Evolutionary conservation across 1,284 basidiomycete species (phyloP).

Genomic region (Tetrapyrgos nigripes): DNA sequence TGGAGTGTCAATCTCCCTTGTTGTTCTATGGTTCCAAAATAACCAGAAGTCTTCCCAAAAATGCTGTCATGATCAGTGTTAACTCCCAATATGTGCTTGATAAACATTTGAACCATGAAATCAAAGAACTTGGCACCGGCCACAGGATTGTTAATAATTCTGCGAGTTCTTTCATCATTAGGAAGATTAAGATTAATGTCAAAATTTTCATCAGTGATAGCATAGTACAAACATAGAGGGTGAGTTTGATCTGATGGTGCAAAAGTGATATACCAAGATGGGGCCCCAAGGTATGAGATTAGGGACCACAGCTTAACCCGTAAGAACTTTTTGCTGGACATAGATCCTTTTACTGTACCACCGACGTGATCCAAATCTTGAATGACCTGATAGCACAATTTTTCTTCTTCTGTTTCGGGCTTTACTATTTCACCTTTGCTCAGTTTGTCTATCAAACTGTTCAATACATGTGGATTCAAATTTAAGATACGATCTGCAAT

Average conservation of each 20-base stretch:
- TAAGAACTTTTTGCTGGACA: conserved; percentile 40
- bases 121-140: conserved; percentile 22
- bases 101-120: conserved; percentile 12
- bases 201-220: conserved; percentile 20
- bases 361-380: conserved; percentile 40
- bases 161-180: not conserved
- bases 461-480: conserved; percentile 20
- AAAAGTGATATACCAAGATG: conserved; percentile 35
- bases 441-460: conserved; percentile 28
- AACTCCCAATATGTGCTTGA: conserved; percentile 14
- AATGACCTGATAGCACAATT: conserved; percentile 39
- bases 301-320: conserved; percentile 44
- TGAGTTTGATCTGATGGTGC: conserved; percentile 29
- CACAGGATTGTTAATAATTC: conserved; percentile 23
- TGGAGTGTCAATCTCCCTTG: conserved; percentile 40
- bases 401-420: conserved; percentile 36
- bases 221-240: conserved; percentile 32
- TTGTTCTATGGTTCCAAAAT: conserved; percentile 43
- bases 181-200: not conserved
- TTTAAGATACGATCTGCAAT: conserved; percentile 22
- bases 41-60: conserved; percentile 31
- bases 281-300: conserved; percentile 30
- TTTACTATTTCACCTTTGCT: conserved; percentile 32
- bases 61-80: conserved; percentile 17
- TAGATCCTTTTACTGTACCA: too few species aligned